These are phyloP conservation scores for Triglochin maritima DNA, from an alignment of 106 monocot genomes.

Conservation along the genomic window DNA sequence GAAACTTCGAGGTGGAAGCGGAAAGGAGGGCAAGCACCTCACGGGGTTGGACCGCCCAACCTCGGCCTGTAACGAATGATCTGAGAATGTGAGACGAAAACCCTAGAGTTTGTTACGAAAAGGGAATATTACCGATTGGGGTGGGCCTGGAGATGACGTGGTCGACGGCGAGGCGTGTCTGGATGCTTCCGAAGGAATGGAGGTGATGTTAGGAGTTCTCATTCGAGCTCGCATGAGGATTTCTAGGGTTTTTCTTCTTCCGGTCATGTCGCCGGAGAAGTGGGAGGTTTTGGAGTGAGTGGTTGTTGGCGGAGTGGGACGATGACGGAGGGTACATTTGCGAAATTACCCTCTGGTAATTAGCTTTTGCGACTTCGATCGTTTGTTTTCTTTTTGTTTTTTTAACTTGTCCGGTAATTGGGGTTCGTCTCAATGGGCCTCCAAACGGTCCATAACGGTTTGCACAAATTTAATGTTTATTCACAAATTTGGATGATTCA, in stretches of 20 bases:
- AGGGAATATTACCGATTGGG: neutral
- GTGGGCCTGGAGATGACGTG: constrained; percentile 1
- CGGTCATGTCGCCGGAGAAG: neutral
- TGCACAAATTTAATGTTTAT: too few species aligned
- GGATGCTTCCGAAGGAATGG: neutral
- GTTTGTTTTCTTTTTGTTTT: too few species aligned
- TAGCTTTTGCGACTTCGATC: too few species aligned
- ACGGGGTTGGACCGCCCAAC: neutral
- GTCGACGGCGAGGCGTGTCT: neutral
- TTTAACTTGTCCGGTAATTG: too few species aligned
- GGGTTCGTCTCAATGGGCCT: too few species aligned
- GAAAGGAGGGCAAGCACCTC: neutral
- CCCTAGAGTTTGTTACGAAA: neutral
- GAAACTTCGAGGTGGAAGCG: neutral
- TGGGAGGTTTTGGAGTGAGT: too few species aligned
- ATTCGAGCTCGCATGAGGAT: constrained; percentile 53
- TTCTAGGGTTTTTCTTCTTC: constrained; percentile 31
- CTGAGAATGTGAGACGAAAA: neutral
- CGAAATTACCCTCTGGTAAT: too few species aligned
- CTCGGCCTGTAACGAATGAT: neutral
- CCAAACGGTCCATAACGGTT: too few species aligned
- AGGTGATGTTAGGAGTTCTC: constrained; percentile 5
- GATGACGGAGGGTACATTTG: too few species aligned
- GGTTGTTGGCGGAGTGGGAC: too few species aligned
- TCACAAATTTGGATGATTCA: too few species aligned